Evolutionary conservation across 2,329 filamentous ascomycete genomes (phyloP), one percentile per base, ranked within the genome.

Genomic region (Exophiala aquamarina): DNA sequence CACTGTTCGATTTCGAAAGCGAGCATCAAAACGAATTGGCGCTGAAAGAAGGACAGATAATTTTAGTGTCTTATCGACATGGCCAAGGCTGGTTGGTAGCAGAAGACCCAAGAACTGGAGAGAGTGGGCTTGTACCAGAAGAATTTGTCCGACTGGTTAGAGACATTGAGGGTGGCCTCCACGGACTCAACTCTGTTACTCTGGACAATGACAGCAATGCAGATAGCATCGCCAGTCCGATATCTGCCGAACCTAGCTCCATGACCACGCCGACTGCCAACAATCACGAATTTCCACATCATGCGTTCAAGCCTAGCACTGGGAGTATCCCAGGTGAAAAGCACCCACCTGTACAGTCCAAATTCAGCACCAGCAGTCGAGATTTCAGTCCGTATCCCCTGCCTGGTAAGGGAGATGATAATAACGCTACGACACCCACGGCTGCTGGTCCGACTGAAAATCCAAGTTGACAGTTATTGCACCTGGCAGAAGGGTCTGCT

Each of bases 31-130:
- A 97, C 64, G 93, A 98, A 68, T 73, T 98, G 47, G 89, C 90
- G 3, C 73, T 98, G 37, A 84, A 89, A 1, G 93, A 98, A 69
- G 93, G 93, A 4, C 93, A 98, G 63, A 89, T 96, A 47, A 95
- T 98, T 47, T 87, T 93, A 75, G 91, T 98, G 18, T 95, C 89
- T 13, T 98, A 97, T 67, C 81, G 93, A 34, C 91, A 97, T 64
- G 92, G 92, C 13, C 90, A 97, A 69, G 93, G 93, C 45, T 98
- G 93, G 93, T 77, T 98, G 41, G 93, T 98, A 18, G 93, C 93
- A 3, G 89, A 96, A 70, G 93, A 98, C 62, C 91, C 92, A 10
- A 91, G 89, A 67, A 96, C 90, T 1, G 89, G 81, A 2, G 93
- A 98, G 70, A 95, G 89, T 61, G 93, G 93, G 1, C 77, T 98